A percentile compares a stretch with the other conserved stretches of the same genome.
Evolutionary conservation across 441 rosid species (phyloP).

Genomic region (Brassica hybrid): DNA sequence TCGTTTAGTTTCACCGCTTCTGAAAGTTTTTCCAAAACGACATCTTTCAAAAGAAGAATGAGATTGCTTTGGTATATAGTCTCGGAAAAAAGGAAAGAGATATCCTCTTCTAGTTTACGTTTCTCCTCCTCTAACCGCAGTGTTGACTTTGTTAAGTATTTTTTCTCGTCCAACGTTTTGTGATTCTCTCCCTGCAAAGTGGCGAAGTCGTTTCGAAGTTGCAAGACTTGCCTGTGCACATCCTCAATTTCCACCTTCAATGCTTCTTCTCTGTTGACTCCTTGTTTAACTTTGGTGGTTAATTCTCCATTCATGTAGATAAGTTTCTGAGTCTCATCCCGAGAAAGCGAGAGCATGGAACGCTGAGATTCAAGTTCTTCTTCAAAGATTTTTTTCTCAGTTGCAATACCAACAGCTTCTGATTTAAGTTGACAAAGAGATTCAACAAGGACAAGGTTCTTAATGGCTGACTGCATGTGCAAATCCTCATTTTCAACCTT

Average conservation of each 20-base stretch:
- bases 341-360: slow-evolving; percentile 15
- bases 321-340: slow-evolving; percentile 33
- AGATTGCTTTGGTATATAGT: too few relatives aligned
- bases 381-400: slow-evolving; percentile 35
- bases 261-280: slow-evolving; percentile 62
- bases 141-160: slow-evolving; percentile 50
- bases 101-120: slow-evolving; percentile 65
- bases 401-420: too few relatives aligned
- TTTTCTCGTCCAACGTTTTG: slow-evolving; percentile 57
- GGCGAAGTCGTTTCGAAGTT: slow-evolving; percentile 49
- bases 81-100: slow-evolving; percentile 46
- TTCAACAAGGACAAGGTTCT: slow-evolving; percentile 38
- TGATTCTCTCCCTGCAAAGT: slow-evolving; percentile 57
- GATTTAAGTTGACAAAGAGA: too few relatives aligned
- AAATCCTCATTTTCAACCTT: slow-evolving; percentile 55
- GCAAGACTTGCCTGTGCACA: slow-evolving; percentile 41
- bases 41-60: too few relatives aligned
- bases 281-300: slow-evolving; percentile 54
- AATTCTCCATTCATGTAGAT: slow-evolving; percentile 54
- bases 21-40: too few relatives aligned
- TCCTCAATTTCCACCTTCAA: not conserved
- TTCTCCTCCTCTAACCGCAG: slow-evolving; percentile 57
- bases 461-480: slow-evolving; percentile 49
- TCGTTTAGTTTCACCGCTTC: slow-evolving; percentile 42
- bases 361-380: slow-evolving; percentile 54